Evolutionary conservation across 2,329 filamentous ascomycete genomes (phyloP), one percentile per base, ranked within the genome.

Genomic region (Penicillium sp.): DNA sequence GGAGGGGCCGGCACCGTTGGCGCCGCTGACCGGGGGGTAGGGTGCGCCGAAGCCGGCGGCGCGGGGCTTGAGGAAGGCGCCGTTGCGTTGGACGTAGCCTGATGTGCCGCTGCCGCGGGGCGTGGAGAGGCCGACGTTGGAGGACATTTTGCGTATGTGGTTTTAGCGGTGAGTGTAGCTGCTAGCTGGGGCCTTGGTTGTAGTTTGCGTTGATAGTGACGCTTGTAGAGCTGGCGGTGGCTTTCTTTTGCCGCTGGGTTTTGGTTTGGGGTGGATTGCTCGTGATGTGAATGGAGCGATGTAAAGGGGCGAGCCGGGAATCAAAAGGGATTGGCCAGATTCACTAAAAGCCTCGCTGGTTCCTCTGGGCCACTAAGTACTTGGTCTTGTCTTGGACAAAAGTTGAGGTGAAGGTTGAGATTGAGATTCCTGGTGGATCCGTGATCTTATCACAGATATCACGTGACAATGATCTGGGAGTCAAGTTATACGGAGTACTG

Each of bases 61-160:
- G 78, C 94, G 92, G 34, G 91, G 92, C 73, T 85, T 88, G 69
- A 97, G 87, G 73, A 94, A 88, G 17, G 95, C 95, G 38, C 92
- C 87, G 81, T 98, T 99, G 77, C 92, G 91, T 79, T 98, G 94
- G 58, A 99, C 94, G 76, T 98, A 98, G 74, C 95, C 95, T 0
- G 94, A 98, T 58, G 95, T 99, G 50, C 95, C 95, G 74, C 91
- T 96, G 67, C 95, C 95, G 71, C 95, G 89, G 3, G 95, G 95
- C 4, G 95, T 99, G 58, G 90, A 88, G 70, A 99, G 91, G 59
- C 95, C 96, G 72, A 99, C 95, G 81, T 99, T 99, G 67, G 95
- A 92, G 61, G 93, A 95, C 95, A 98, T 98, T 34, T 31, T 39
- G 38, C n/a, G 7, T 37, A 15, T 45, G 28, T 25, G 54, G 15